A percentile compares a stretch with the other conserved stretches of the same genome.
Conservation (phyloP, 2,329 filamentous ascomycete genomes). For the Fusarium fracticaudum region DNA sequence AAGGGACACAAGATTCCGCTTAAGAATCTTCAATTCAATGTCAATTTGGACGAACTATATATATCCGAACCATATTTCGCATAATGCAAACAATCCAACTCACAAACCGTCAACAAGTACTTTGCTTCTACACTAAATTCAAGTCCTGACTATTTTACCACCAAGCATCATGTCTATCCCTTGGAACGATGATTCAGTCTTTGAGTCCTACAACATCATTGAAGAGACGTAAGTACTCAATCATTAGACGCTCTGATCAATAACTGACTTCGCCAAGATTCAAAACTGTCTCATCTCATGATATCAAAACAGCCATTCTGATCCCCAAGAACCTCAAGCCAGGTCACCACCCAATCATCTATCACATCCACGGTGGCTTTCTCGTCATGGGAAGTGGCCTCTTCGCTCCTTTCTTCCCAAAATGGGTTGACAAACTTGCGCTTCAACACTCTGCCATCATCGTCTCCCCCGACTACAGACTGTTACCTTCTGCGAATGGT, state of each 20-base stretch:
- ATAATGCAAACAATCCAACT: too few relatives aligned
- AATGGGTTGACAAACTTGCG: conserved; percentile 36
- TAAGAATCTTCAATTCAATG: fast-evolving
- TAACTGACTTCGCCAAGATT: conserved; percentile 12
- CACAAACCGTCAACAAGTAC: not conserved
- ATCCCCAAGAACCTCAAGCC: conserved; percentile 40
- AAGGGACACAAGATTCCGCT: not conserved
- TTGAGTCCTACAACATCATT: conserved; percentile 28
- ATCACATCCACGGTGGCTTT: conserved; percentile 43
- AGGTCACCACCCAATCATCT: conserved; percentile 34
- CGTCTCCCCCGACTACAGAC: conserved; percentile 40
- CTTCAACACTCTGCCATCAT: conserved; percentile 38
- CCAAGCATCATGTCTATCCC: conserved; percentile 15
- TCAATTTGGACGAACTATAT: not conserved
- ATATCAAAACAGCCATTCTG: conserved; percentile 37
- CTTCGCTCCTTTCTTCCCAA: conserved; percentile 39
- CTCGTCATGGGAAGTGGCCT: conserved; percentile 35
- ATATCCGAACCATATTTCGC: not conserved
- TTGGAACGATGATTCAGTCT: conserved; percentile 32
- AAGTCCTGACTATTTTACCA: fast-evolving
- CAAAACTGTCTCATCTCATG: conserved; percentile 29
- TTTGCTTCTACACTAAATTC: not conserved
- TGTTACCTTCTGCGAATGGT: conserved; percentile 38
- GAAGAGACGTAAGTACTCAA: conserved; percentile 24
- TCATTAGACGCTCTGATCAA: too few relatives aligned